Base-by-base conservation (phyloP, 2,329 filamentous ascomycete species). In the Alternaria angustiovoidea region DNA sequence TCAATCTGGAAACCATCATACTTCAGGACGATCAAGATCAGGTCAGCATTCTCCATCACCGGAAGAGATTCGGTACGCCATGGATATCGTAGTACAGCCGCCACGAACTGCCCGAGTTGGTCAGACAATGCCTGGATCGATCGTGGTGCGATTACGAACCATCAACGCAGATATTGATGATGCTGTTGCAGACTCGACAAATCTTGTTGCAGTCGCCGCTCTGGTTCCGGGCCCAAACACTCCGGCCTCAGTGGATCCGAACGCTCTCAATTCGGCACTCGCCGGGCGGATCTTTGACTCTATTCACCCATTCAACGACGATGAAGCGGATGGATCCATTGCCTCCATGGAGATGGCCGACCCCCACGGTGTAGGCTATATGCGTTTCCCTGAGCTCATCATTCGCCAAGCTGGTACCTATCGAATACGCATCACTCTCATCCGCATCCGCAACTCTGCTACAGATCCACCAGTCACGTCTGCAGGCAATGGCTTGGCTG, bases 31-130 rank as follows among this genome's bases (percentile, higher is more conserved):
- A 44, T 69, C 73, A 59, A 70, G 72, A 63, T 67, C 72, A 36
- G 66, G 60, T 30, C 69, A 68, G 36, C 62, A 66, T 46, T 66
- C 68, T 11, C 34, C 64, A 48, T 70, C 73, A 9, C 68, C 71
- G 52, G 71, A 72, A 41, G 73, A 75, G 14, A 75, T 75, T 20
- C 62, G 66, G 22, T 79, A 78, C 71, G 71, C 66, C 52, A 79
- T 79, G 77, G 77, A 79, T 54, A 74, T 79, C 34, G 63, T 78
- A 16, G 71, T 78, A 14, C 77, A 79, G 55, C 77, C 77, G 7
- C 76, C 76, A 2, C 62, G 71, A 30, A 75, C 64, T 41, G 76
- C 74, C 51, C 71, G 69, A 43, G 71, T 72, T 24, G 76, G 75
- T 42, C 66, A 76, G 51, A 61, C 70, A 30, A 64, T 78, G 54